Evolutionary conservation across 2,329 filamentous ascomycete species (phyloP), one percentile per base, ranked within the genome.

Genomic region (Botryotinia convoluta): DNA sequence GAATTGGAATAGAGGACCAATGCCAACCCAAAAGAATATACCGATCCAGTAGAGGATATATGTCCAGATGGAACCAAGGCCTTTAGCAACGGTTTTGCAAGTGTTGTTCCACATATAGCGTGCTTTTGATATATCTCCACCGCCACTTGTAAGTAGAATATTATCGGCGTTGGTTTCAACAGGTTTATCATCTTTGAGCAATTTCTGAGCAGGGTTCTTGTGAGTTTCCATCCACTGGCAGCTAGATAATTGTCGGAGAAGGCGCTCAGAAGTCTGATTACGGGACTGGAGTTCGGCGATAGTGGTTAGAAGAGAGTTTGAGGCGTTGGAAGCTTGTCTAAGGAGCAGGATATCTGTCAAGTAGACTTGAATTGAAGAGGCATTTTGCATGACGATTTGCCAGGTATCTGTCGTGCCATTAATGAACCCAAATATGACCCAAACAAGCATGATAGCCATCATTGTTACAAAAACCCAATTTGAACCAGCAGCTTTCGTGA

Each of bases 311-410:
- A 76, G 61, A 14, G 63, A 71, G 8, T 69, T 70, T 29, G 73
- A 64, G 9, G 74, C 60, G 68, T 78, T 79, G 26, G 81, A 77
- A 32, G 81, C 79, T 74, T 81, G 77, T 22, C 79, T 77, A 77
- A 82, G 80, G 35, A 54, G 48, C 48, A 82, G 75, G 1, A 80
- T 80, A 60, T 82, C 81, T 67, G 80, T 82, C 0, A 81, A 71
- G 63, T 81, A 81, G 64, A 78, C 80, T 29, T 82, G 39, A 42
- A 82, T 80, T 14, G 81, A 80, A 69, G 82, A 80, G 1, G 77
- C 76, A 72, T 82, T 80, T 9, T 79, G 81, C 42, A 82, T 81
- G 1, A 74, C 69, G 20, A 80, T 77, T 42, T 79, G 74, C 80
- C 81, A 82, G 45, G 71, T 54, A n/a, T 54, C 48, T 3, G 48